Conservation (phyloP, 495 filamentous ascomycete species). For the Hypoxylon crocopeplum region DNA sequence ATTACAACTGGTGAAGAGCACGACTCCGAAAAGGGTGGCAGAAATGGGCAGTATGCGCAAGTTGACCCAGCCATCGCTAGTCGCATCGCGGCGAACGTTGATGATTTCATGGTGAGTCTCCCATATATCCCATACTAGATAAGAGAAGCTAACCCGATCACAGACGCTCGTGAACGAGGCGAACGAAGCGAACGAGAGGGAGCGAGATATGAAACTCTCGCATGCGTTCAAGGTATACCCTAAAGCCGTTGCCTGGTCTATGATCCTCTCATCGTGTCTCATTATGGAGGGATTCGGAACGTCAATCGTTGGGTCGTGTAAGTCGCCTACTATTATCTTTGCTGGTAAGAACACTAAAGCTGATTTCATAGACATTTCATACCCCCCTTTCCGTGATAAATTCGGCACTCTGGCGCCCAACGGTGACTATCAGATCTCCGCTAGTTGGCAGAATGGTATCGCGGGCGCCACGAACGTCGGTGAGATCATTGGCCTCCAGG, state of each 20-base stretch:
- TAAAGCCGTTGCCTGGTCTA: constrained; percentile 55
- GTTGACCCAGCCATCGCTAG: constrained; percentile 39
- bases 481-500: constrained; percentile 47
- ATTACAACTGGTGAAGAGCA: constrained; percentile 9
- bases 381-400: constrained; percentile 36
- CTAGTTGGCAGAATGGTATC: constrained; percentile 49
- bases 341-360: background rate
- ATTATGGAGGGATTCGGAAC: constrained; percentile 63
- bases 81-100: constrained; percentile 41
- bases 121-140: background rate
- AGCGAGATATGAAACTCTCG: constrained; percentile 45
- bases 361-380: constrained; percentile 32
- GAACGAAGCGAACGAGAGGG: constrained; percentile 42
- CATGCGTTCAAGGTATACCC: constrained; percentile 51
- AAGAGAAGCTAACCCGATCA: background rate
- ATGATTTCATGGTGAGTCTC: constrained; percentile 43
- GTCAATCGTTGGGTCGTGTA: constrained; percentile 40
- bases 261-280: constrained; percentile 58
- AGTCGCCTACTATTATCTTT: constrained; percentile 7
- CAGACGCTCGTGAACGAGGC: constrained; percentile 45
- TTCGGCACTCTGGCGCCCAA: constrained; percentile 39
- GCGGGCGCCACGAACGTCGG: constrained; percentile 49
- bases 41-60: constrained; percentile 23
- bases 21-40: constrained; percentile 30
- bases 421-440: constrained; percentile 41